Evolutionary conservation across 345 rosid species (phyloP), one percentile per base, ranked within the genome.

Genomic region (Citrus sinensis): DNA sequence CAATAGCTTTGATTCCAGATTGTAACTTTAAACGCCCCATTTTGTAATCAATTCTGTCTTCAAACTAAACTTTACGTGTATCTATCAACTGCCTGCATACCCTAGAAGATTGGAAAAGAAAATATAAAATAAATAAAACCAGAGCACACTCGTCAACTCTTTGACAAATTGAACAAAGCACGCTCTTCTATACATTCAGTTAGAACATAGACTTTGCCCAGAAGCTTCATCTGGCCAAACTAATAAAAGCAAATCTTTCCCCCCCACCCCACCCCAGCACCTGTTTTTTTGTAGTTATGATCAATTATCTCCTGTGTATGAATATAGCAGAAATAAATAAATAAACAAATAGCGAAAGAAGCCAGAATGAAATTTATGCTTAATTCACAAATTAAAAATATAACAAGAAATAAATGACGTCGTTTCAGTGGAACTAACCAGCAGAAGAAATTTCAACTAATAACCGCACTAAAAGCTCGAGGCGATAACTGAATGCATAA

Each of bases 21-120:
- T 88, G 94, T 90, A 91, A 78, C 94, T 94, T 96, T 73, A 91
- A 82, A 68, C 97, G 97, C 81, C 98, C 99, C 99, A 96, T 96
- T 66, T 78, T 79, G 83, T 70, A 70, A 72, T 78, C 56, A 77
- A 70, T 76, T 77, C 61, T 70, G 39, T 59, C 64, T 54, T 51
- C 83, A 86, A 80, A 85, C 76, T 67, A 78, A 83, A 76, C 76
- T 79, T 66, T 77, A 80, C 74, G 49, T 22, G 60, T 35, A 39
- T 78, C 34, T 77, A 82, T 68, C 11, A 73, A 76, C 75, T 68
- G 77, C 80, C 73, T 34, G 78, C 83, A 85, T 80, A 78, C 67
- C 81, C 84, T 86, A 81, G 81, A 85, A 20, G 81, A 68, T 71
- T 30, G 79, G 66, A 58, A 64, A 39, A 59, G 69, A 67, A 66